phyloP scores from a whole-genome alignment of 345 rosid genomes.

The thale cress (Arabidopsis thaliana) region TAIR10.1 NC_003070.9:6546501-6547000 shows the following conservation, averaged over 20 bases:
- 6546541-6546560: constrained; percentile 55
- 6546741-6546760: constrained; percentile 42
- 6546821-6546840: constrained; percentile 38
- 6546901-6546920: constrained; percentile 78
- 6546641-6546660: constrained; percentile 95
- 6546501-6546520: constrained; percentile 43
- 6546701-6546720: constrained; percentile 69
- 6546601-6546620: constrained; percentile 28
- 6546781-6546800: constrained; percentile 59
- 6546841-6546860: constrained; percentile 55
- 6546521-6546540: constrained; percentile 48
- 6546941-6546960: constrained; percentile 99
- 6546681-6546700: constrained; percentile 71
- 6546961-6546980: constrained; percentile 94
- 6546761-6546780: constrained; percentile 41
- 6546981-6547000: constrained; percentile 50
- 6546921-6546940: constrained; percentile 94
- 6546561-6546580: constrained; percentile 54
- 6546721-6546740: constrained; percentile 60
- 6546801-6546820: constrained; percentile 56
- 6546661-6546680: constrained; percentile 85
- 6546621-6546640: constrained; percentile 47
- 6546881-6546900: constrained; percentile 80
- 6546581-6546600: constrained; percentile 24
- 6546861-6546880: constrained; percentile 53